phyloP scores from a whole-genome alignment of 2,329 filamentous ascomycete species.

The Acrocalymma vagum region DNA sequence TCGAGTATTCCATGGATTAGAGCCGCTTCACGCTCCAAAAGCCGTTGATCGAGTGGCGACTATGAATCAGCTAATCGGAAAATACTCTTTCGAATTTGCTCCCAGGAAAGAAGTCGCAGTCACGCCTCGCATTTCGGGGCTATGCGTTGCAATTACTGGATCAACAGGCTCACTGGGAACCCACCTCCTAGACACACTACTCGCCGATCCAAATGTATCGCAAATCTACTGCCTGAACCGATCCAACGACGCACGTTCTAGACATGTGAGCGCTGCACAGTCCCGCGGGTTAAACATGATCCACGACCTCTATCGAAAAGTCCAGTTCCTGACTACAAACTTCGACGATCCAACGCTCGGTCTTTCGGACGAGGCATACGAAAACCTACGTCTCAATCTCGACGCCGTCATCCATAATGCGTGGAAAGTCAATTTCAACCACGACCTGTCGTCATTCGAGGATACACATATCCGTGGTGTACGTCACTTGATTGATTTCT shows the following conservation, averaged over 20 bases:
- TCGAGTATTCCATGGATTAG: too few species aligned
- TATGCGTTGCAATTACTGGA: slow-evolving; percentile 30
- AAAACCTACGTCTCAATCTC: slow-evolving; percentile 27
- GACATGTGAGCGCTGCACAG: slow-evolving; percentile 12
- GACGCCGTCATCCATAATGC: slow-evolving; percentile 60
- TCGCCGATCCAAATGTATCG: slow-evolving; percentile 17
- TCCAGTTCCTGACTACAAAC: slow-evolving; percentile 17
- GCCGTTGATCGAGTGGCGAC: too few species aligned
- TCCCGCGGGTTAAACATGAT: slow-evolving; percentile 3
- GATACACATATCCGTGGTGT: slow-evolving; percentile 17
- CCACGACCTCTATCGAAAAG: slow-evolving; percentile 5
- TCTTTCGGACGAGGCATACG: slow-evolving; percentile 34
- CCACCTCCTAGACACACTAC: slow-evolving; percentile 28
- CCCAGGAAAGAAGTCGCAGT: background rate
- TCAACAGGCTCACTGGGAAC: slow-evolving; percentile 33
- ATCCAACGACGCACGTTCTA: slow-evolving; percentile 17
- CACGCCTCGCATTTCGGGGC: background rate
- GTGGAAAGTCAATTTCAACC: slow-evolving; percentile 65
- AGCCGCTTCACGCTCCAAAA: slow-evolving; percentile 2
- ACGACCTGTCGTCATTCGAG: slow-evolving; percentile 25
- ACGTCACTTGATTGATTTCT: slow-evolving; percentile 16
- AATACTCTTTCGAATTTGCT: slow-evolving; percentile 7
- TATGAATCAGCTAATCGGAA: slow-evolving; percentile 10
- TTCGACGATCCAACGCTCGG: slow-evolving; percentile 45
- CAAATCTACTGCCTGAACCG: slow-evolving; percentile 31